Evolutionary conservation across 2,329 filamentous ascomycete genomes (phyloP).

Genomic region (Penicillium hesseltinei): DNA sequence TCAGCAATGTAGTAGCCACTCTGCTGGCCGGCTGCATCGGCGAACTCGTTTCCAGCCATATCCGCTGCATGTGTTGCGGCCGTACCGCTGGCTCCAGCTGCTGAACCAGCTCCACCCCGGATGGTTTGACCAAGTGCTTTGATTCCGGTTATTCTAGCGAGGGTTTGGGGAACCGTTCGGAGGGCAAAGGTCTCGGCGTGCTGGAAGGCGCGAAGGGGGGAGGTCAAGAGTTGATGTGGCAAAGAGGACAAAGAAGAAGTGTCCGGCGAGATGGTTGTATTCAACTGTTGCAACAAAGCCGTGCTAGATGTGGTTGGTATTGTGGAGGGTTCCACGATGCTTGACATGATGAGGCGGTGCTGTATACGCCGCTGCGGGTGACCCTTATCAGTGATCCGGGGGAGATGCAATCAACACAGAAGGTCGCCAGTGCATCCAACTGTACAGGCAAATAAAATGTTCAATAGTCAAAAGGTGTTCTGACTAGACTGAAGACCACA

Average conservation of each 20-base stretch:
- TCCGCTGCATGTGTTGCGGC: slow-evolving; percentile 39
- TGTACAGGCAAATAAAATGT: neutral
- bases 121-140: slow-evolving; percentile 27
- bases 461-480: neutral
- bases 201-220: slow-evolving; percentile 39
- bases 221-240: slow-evolving; percentile 33
- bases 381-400: slow-evolving; percentile 21
- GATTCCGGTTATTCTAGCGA: slow-evolving; percentile 32
- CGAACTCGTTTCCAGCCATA: slow-evolving; percentile 32
- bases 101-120: slow-evolving; percentile 20
- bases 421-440: neutral
- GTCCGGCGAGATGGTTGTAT: slow-evolving; percentile 15
- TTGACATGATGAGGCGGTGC: slow-evolving; percentile 25
- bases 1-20: slow-evolving; percentile 42
- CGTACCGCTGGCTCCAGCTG: slow-evolving; percentile 36
- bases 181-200: slow-evolving; percentile 39
- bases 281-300: slow-evolving; percentile 22
- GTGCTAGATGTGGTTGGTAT: slow-evolving; percentile 23
- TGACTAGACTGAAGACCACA: slow-evolving; percentile 5
- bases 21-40: slow-evolving; percentile 33
- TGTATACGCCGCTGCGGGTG: slow-evolving; percentile 9
- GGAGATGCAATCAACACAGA: slow-evolving; percentile 17
- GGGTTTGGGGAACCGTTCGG: slow-evolving; percentile 33
- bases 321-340: slow-evolving; percentile 17
- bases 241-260: slow-evolving; percentile 27